phyloP scores from a whole-genome alignment of 441 rosid species.

The Bruguiera hainesii region DNA sequence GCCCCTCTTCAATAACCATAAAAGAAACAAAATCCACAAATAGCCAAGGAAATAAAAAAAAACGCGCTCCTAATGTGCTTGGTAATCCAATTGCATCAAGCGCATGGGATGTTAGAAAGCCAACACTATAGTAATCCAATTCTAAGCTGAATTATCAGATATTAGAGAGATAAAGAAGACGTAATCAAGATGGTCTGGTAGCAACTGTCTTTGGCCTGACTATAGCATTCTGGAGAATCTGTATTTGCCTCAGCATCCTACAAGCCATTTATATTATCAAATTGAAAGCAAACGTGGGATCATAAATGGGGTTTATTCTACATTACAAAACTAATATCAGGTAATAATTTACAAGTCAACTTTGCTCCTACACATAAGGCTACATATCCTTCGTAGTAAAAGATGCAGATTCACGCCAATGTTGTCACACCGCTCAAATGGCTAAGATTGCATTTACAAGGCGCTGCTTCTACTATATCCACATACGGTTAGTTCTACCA shows the following conservation, averaged over 20 bases:
- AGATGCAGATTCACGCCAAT: background rate
- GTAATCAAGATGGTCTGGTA: too few relatives aligned
- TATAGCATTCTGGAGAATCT: too few relatives aligned
- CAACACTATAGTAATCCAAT: too few relatives aligned
- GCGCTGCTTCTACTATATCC: background rate
- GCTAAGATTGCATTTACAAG: background rate
- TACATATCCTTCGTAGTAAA: background rate
- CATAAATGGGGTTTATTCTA: background rate
- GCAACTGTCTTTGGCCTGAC: too few relatives aligned
- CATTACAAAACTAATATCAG: background rate
- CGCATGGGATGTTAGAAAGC: too few relatives aligned
- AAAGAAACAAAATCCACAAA: too few relatives aligned
- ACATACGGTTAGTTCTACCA: conserved; percentile 47
- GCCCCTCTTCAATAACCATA: too few relatives aligned
- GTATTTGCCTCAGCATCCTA: background rate
- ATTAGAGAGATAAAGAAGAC: too few relatives aligned
- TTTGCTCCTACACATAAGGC: background rate
- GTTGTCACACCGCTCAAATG: background rate
- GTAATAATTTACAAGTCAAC: background rate
- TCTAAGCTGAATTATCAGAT: too few relatives aligned
- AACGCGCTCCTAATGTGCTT: too few relatives aligned
- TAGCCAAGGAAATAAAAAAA: too few relatives aligned
- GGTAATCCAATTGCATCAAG: too few relatives aligned
- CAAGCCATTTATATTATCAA: background rate
- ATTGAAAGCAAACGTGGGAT: background rate